Evolutionary conservation across 306 rosid species (phyloP), one percentile per base, ranked within the genome.

Genomic region (Pueraria montana): DNA sequence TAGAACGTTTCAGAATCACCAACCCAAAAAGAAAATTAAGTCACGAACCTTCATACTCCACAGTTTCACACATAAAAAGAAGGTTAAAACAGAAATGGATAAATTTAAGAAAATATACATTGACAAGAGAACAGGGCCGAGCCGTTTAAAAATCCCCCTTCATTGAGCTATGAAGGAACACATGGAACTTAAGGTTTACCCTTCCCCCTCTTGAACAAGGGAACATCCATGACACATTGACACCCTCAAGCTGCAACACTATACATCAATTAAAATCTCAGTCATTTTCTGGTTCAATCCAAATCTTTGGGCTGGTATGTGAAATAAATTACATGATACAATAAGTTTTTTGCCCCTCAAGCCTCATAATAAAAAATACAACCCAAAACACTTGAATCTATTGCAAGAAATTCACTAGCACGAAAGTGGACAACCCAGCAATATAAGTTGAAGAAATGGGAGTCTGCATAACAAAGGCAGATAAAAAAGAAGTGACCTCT

Each of bases 331-430:
- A 45, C 36, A 82, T 24, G 53, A 38, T 42, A 58, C 85, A 55
- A 11, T 76, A 71, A 63, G 1, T 43, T 8, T 20, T 68, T 42
- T 50, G 24, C 11, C 63, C 85, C 81, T 74, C 88, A 84, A 80
- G 68, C 89, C 65, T 42, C 80, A 12, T 30, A 80, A 72, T 73
- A 55, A 83, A 72, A 72, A 84, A 59, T 67, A 79, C 83, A 89
- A 84, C 84, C 82, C 81, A 83, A 75, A 90, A 76, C 81, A 80
- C 71, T 72, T 20, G 30, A 80, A 79, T 83, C 82, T 74, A 80
- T 69, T 67, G 79, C 46, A 83, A 85, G 73, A 79, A 80, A 80
- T 67, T 82, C 83, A 58, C 80, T 46, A 80, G 80, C 83, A 88
- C 87, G 65, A 83, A 84, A 56, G 73, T 69, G 32, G 78, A 82